Evolutionary conservation across 352 stramenopile genomes (phyloP).

Genomic region (Globisporangium megalacanthum): DNA sequence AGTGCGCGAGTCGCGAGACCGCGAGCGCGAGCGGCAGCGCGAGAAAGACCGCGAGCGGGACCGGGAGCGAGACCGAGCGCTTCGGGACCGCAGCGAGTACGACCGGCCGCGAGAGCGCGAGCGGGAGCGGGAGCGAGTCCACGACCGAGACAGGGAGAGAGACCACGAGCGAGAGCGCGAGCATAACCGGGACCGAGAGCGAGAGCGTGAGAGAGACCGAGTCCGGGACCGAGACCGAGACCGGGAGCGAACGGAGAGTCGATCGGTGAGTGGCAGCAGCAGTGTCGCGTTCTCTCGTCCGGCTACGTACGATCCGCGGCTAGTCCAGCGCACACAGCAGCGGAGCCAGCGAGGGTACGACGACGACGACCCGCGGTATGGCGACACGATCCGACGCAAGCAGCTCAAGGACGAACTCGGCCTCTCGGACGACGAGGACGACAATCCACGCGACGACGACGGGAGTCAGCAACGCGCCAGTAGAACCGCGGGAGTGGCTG

Average conservation of each 20-base stretch:
- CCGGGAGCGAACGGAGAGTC: neutral
- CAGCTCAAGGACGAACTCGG: constrained; percentile 76
- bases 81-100: constrained; percentile 22
- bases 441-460: constrained; percentile 6
- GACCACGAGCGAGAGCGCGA: constrained; percentile 16
- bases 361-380: constrained; percentile 35
- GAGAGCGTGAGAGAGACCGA: neutral
- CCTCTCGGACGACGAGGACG: constrained; percentile 60
- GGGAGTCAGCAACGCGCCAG: constrained; percentile 8
- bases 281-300: constrained; percentile 68
- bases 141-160: constrained; percentile 24
- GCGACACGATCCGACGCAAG: constrained; percentile 43
- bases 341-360: constrained; percentile 27
- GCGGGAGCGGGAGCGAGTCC: constrained; percentile 25
- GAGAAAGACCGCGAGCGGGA: constrained; percentile 25
- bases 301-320: constrained; percentile 73
- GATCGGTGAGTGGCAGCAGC: neutral
- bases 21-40: constrained; percentile 18
- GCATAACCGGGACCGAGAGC: neutral
- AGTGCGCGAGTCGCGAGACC: constrained; percentile 22
- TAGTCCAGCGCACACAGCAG: constrained; percentile 54
- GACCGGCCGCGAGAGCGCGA: constrained; percentile 26
- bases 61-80: constrained; percentile 27
- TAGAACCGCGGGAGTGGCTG: constrained; percentile 3
- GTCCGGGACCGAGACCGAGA: neutral